Conservation (phyloP, 352 stramenopile species). For the Hyaloperonospora arabidopsidis region DNA sequence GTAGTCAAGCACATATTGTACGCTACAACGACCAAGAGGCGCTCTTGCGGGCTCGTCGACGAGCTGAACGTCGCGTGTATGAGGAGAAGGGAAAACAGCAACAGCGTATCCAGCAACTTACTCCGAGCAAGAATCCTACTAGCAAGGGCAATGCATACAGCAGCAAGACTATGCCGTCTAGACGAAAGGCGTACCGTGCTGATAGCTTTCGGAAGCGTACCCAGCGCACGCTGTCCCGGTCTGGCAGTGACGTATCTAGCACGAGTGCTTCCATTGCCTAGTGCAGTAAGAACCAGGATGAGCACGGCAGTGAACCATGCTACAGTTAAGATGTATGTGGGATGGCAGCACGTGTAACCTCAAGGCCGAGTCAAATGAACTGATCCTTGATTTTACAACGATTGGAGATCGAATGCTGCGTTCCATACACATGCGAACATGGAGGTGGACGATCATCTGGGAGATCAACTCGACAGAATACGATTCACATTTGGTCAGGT, state of each 20-base stretch:
- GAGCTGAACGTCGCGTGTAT: slow-evolving; percentile 57
- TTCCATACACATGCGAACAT: no score
- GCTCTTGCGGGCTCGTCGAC: slow-evolving; percentile 39
- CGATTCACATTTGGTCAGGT: no score
- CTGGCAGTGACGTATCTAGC: slow-evolving; percentile 17
- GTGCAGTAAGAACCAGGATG: neutral
- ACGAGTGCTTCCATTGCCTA: slow-evolving; percentile 24
- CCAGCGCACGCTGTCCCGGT: slow-evolving; percentile 23
- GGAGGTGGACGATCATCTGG: no score
- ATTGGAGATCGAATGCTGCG: no score
- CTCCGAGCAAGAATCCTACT: slow-evolving; percentile 24
- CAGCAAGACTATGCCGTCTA: slow-evolving; percentile 37
- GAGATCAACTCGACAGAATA: no score
- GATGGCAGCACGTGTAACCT: no score
- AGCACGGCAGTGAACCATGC: no score
- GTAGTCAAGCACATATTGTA: slow-evolving; percentile 58
- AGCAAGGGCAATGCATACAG: slow-evolving; percentile 30
- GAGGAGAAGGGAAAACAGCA: slow-evolving; percentile 62
- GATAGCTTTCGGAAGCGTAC: slow-evolving; percentile 37
- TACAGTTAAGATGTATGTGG: no score
- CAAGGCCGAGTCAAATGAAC: no score
- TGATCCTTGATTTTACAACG: no score
- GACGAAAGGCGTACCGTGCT: slow-evolving; percentile 47
- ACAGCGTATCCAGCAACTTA: slow-evolving; percentile 45
- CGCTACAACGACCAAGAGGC: slow-evolving; percentile 59